Base-by-base conservation (phyloP, 2,329 filamentous ascomycete genomes). In the Zymoseptoria pseudotritici region DNA sequence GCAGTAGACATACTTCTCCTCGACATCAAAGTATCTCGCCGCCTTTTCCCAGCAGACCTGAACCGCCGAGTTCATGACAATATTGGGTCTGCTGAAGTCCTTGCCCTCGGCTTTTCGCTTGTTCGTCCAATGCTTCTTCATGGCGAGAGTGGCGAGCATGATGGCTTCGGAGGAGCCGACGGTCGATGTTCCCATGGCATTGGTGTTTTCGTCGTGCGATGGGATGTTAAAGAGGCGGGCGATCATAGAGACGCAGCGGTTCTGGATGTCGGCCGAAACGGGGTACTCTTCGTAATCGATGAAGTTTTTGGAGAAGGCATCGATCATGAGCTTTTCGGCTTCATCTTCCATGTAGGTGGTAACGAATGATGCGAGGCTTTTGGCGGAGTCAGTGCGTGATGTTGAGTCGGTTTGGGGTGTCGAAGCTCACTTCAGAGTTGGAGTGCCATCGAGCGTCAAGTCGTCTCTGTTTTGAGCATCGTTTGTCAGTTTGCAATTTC, bases 341-440 rank as follows among this genome's bases (percentile, higher is more conserved):
- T 97, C 93, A 53, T 96, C 90, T 79, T 97, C 92, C 91, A 96
- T 97, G 79, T 95, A 97, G 0, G 93, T 97, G 1, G 92, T 96
- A 66, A 96, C 91, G 71, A 97, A 97, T 46, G 88, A 92, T 29
- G 93, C 92, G 69, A 97, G 77, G 75, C 90, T 94, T 65, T 69
- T 66, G 0, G 67, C 70, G 20, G 4, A 26, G 56, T 53, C 42
- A 54, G 42, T 36, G 6, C 19, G 56, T 58, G 42, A 46, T 19
- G 49, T 54, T 50, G 31, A 19, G 13, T 8, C 31, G 19, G 4
- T 10, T 26, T 42, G 0, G n/a, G 20, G 19, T 49, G 11, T 17
- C 13, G 11, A 13, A 17, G 57, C 81, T 67, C 77, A 89, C 86
- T 88, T 90, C 64, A 96, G 82, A 81, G 91, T 93, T 8, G 91